These are phyloP conservation scores for Clarireedia monteithiana DNA, from an alignment of 2,329 filamentous ascomycete species.

Conservation along the genomic window DNA sequence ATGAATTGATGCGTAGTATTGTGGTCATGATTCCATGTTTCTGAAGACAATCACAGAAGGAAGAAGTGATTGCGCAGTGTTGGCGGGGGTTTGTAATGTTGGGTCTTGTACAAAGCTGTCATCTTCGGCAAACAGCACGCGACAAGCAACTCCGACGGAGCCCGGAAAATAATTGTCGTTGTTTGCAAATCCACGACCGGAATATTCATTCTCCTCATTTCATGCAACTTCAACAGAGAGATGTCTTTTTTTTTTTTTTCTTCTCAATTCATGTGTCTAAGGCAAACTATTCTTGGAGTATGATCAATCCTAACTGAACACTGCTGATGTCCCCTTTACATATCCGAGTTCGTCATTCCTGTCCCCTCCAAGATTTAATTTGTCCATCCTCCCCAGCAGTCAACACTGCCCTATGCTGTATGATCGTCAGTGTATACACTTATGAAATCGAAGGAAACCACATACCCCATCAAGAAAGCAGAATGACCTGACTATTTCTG, in stretches of 20 bases:
- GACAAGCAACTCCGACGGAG: neutral
- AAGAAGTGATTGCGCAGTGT: constrained; percentile 7
- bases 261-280: too few species aligned
- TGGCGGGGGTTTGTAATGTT: constrained; percentile 14
- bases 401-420: constrained; percentile 29
- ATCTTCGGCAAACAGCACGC: constrained; percentile 17
- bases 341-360: constrained; percentile 6
- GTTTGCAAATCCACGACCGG: neutral
- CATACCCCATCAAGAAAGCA: constrained; percentile 52
- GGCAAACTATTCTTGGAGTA: too few species aligned
- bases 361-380: constrained; percentile 32
- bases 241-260: neutral
- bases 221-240: neutral
- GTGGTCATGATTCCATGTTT: constrained; percentile 22
- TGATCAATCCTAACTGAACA: too few species aligned
- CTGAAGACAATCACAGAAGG: constrained; percentile 11
- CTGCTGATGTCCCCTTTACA: neutral
- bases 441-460: neutral
- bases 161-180: neutral
- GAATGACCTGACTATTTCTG: constrained; percentile 56
- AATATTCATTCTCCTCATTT: too few species aligned
- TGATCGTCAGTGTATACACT: constrained; percentile 1
- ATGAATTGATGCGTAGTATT: constrained; percentile 15
- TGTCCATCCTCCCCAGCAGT: constrained; percentile 35
- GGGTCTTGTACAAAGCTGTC: constrained; percentile 18